A percentile compares a stretch with the other conserved stretches of the same genome.
Evolutionary conservation across 495 filamentous ascomycete species (phyloP).

Genomic region (Talaromyces adpressus): DNA sequence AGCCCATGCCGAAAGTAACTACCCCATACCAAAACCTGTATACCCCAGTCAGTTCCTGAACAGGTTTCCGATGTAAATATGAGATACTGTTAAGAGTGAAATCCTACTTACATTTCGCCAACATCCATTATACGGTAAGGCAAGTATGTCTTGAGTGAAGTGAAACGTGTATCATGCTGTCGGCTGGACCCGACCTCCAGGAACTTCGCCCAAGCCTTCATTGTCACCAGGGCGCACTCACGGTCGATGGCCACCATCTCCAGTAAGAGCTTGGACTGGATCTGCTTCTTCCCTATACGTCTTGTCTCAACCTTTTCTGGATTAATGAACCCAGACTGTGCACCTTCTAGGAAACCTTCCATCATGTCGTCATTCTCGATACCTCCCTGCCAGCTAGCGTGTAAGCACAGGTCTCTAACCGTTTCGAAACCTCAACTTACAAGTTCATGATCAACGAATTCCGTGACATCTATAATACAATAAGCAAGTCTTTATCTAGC

Average conservation of each 20-base stretch:
- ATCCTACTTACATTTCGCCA: background rate
- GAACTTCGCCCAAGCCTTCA: background rate
- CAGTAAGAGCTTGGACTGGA: background rate
- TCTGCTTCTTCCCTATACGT: background rate
- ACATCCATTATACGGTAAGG: background rate
- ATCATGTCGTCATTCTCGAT: slow-evolving; percentile 10
- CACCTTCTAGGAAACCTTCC: background rate
- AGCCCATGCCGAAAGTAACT: slow-evolving; percentile 20
- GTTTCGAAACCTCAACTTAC: slow-evolving; percentile 9
- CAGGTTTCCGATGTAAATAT: background rate
- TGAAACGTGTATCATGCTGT: background rate
- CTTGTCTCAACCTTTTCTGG: background rate
- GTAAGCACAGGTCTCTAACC: slow-evolving; percentile 7
- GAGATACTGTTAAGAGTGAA: background rate
- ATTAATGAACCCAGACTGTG: background rate
- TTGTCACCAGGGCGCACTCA: background rate
- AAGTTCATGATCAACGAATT: background rate
- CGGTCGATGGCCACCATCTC: background rate
- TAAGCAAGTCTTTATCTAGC: background rate
- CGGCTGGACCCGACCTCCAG: background rate
- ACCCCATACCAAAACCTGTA: slow-evolving; percentile 18
- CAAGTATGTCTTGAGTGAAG: background rate
- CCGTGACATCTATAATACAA: background rate
- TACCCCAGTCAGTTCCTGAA: background rate
- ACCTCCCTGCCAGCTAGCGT: background rate